These are phyloP conservation scores for Penicillium corylophilum DNA, from an alignment of 2,329 filamentous ascomycete species.

Conservation along the genomic window DNA sequence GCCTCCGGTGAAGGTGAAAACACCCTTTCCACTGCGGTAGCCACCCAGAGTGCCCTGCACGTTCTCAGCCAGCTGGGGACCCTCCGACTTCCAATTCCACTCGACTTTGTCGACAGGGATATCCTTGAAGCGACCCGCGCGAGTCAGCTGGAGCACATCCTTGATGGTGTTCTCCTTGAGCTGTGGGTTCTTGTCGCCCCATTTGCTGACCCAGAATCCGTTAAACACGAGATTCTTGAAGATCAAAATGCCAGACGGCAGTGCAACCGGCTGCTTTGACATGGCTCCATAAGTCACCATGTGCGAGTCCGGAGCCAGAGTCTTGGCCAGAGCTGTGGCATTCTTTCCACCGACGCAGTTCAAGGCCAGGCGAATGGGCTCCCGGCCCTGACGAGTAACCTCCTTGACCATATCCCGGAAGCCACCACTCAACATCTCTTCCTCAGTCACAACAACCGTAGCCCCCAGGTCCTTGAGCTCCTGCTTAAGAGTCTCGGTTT, in stretches of 20 bases:
- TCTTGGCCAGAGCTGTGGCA: slow-evolving; percentile 74
- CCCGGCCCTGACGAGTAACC: slow-evolving; percentile 70
- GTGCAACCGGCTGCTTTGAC: slow-evolving; percentile 77
- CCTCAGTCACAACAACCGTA: slow-evolving; percentile 62
- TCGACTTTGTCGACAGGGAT: slow-evolving; percentile 76
- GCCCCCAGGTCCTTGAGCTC: slow-evolving; percentile 63
- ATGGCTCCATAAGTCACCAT: slow-evolving; percentile 96
- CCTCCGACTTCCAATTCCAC: slow-evolving; percentile 81
- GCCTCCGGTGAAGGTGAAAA: slow-evolving; percentile 72
- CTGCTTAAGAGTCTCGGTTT: slow-evolving; percentile 63
- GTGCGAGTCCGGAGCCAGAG: slow-evolving; percentile 65
- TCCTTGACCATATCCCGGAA: slow-evolving; percentile 56
- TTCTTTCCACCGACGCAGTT: slow-evolving; percentile 94
- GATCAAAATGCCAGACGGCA: slow-evolving; percentile 83
- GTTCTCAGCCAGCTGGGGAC: slow-evolving; percentile 65
- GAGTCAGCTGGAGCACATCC: slow-evolving; percentile 74
- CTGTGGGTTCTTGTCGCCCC: slow-evolving; percentile 72
- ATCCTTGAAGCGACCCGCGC: slow-evolving; percentile 76
- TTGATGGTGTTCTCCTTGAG: slow-evolving; percentile 79
- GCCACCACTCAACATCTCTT: slow-evolving; percentile 50
- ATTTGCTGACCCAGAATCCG: slow-evolving; percentile 92
- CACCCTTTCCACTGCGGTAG: slow-evolving; percentile 81
- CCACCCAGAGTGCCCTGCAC: slow-evolving; percentile 82
- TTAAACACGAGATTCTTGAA: slow-evolving; percentile 88
- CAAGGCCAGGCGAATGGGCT: slow-evolving; percentile 72